phyloP scores from a whole-genome alignment of 805 yeast genomes.

The Candida boidinii region DNA sequence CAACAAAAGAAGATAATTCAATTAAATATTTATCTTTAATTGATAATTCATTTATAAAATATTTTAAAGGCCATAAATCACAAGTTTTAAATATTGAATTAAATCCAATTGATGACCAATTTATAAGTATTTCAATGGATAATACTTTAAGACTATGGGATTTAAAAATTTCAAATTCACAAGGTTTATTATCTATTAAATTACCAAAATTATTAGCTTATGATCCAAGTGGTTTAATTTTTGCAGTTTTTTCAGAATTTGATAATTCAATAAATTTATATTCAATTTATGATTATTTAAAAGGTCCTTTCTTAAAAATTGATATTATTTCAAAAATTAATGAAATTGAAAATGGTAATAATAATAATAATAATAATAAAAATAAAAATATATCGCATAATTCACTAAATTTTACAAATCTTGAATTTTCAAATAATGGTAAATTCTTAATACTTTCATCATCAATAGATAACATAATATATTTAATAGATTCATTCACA shows the following conservation, averaged over 20 bases:
- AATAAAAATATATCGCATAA: too few species aligned
- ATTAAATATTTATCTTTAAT: constrained; percentile 70
- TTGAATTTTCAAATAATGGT: constrained; percentile 38
- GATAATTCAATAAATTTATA: constrained; percentile 46
- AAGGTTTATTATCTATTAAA: constrained; percentile 50
- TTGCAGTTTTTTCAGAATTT: constrained; percentile 52
- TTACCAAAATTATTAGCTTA: constrained; percentile 52
- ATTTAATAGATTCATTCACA: too few species aligned
- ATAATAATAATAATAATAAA: not conserved
- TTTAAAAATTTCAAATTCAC: constrained; percentile 53
- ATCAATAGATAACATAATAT: too few species aligned
- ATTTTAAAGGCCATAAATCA: constrained; percentile 81
- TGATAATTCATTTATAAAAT: constrained; percentile 73
- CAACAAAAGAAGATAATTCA: constrained; percentile 71
- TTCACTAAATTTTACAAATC: constrained; percentile 13
- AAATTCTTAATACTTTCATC: constrained; percentile 30
- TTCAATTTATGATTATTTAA: constrained; percentile 49
- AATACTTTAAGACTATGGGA: constrained; percentile 87
- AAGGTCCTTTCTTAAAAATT: constrained; percentile 44
- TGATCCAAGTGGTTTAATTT: constrained; percentile 80
- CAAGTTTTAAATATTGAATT: constrained; percentile 67
- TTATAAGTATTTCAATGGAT: constrained; percentile 66
- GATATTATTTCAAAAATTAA: constrained; percentile 21
- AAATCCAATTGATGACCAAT: constrained; percentile 57
- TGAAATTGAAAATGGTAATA: not conserved